Percentiles rank a stretch among this genome's conserved stretches.
Evolutionary conservation across 495 filamentous ascomycete species (phyloP).

Genomic region (Tuber brumale): DNA sequence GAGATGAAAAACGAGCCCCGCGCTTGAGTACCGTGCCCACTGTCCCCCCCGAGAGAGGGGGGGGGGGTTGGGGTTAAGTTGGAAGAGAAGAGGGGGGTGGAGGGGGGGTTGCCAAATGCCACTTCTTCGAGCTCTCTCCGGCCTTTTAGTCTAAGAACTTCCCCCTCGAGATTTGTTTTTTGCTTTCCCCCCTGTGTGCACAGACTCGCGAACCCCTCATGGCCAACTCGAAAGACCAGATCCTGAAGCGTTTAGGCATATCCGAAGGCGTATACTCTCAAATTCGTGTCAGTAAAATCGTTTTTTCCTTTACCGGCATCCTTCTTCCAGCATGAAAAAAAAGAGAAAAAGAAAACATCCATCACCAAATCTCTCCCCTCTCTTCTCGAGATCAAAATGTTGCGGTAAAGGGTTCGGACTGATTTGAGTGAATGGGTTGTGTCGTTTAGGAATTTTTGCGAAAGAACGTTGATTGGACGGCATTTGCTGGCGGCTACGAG

Average conservation of each 20-base stretch:
- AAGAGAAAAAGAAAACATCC: background rate
- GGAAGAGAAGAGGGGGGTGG: background rate
- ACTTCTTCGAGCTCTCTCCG: background rate
- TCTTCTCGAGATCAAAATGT: constrained; percentile 2
- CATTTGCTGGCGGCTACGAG: constrained; percentile 36
- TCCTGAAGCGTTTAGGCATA: constrained; percentile 39
- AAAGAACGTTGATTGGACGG: constrained; percentile 39
- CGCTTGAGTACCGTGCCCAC: no score
- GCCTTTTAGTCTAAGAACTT: background rate
- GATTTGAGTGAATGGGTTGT: background rate
- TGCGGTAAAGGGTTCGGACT: background rate
- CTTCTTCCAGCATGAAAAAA: constrained; percentile 11
- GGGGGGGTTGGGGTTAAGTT: background rate
- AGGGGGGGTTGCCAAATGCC: background rate
- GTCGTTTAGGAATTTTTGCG: constrained; percentile 31
- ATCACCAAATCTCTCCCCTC: background rate
- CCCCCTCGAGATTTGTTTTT: constrained; percentile 6
- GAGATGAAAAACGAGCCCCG: background rate
- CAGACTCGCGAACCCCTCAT: constrained; percentile 21
- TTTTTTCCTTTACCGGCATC: constrained; percentile 3
- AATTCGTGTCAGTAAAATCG: constrained; percentile 33
- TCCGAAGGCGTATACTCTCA: constrained; percentile 39
- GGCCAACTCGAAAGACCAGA: constrained; percentile 39
- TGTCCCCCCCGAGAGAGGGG: background rate
- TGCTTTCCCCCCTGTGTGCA: constrained; percentile 2